Evolutionary conservation across 768 basidiomycete species (phyloP), one percentile per base, ranked within the genome.

Genomic region (Boletus rufocinnamomeus): DNA sequence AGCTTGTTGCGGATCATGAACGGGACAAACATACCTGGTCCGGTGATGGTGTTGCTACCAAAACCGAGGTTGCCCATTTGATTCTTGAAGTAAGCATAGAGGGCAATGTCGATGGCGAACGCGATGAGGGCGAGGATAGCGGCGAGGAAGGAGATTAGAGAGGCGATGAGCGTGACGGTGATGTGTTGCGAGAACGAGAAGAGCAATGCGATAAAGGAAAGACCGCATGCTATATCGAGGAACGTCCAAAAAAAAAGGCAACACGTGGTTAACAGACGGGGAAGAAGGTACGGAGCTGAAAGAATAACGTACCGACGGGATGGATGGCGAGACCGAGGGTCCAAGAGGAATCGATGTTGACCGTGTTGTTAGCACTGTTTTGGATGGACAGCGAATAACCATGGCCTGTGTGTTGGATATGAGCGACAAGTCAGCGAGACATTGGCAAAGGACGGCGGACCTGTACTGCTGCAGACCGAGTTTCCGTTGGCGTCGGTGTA

Each of bases 81-180:
- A 52, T 86, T 77, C 67, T 82, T 84, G 52, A 86, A 79, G 57
- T 79, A 84, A 4, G 77, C 84, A 65, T 77, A 87, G 32, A 93
- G 81, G 16, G 88, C 87, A 59, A 92, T 86, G 70, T 93, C 89
- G 69, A 89, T 83, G 43, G 82, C 82, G 66, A 93, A 90, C 1
- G 89, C 85, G 60, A 91, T 82, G 55, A 91, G 74, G 3, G 89
- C 83, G 45, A 93, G 68, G 23, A 80, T 59, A 1, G 88, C 86
- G 9, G 88, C 88, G 54, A 91, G 76, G 80, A 89, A 89, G 14
- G 90, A 79, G 3, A 74, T 52, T 50, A 84, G 68, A 17, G 80
- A 77, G 1, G 82, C 72, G 48, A 82, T 34, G 23, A 84, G 73
- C 16, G 71, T 75, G 23, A 77, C 41, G 9, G 76, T 75, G 54